Evolutionary conservation across 306 rosid species (phyloP).

Genomic region (Dalbergia cultrata): DNA sequence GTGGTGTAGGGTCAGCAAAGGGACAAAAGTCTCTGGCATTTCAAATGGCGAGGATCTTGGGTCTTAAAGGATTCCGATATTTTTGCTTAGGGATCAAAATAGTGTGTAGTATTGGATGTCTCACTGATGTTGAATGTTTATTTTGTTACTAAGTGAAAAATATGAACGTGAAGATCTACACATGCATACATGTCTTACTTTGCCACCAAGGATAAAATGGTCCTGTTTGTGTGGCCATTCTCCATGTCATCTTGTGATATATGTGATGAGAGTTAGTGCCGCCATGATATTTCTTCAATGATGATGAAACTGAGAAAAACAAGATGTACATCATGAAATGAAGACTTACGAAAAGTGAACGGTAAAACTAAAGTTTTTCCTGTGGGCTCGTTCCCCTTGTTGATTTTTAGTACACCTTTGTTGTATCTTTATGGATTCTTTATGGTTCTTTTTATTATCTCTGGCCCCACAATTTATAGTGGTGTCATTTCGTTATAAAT

Average conservation of each 20-base stretch:
- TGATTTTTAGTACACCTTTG: conserved; percentile 38
- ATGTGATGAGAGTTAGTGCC: conserved; percentile 24
- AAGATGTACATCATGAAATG: conserved; percentile 15
- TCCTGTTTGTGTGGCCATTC: conserved; percentile 5
- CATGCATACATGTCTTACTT: conserved; percentile 23
- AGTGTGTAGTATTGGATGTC: neutral
- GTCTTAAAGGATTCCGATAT: too few species aligned
- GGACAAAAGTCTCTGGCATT: too few species aligned
- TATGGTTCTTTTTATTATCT: conserved; percentile 12
- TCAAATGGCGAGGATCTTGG: too few species aligned
- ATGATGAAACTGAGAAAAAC: conserved; percentile 14
- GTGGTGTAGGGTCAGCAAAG: too few species aligned
- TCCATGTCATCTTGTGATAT: conserved; percentile 26
- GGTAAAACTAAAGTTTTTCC: conserved; percentile 30
- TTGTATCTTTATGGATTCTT: conserved; percentile 47
- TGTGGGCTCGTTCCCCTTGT: conserved; percentile 49
- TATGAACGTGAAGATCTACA: conserved; percentile 26
- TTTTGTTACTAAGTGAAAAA: conserved; percentile 18
- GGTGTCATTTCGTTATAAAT: conserved; percentile 51
- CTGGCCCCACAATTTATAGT: conserved; percentile 50
- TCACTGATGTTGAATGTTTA: conserved; percentile 15
- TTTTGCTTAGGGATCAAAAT: neutral
- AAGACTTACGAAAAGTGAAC: conserved; percentile 34
- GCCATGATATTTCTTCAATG: conserved; percentile 31
- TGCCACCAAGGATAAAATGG: conserved; percentile 22